Percentiles rank a stretch among this genome's conserved stretches.
Evolutionary conservation across 2,329 filamentous ascomycete species (phyloP).

Genomic region (Colletotrichum cordylinicola): DNA sequence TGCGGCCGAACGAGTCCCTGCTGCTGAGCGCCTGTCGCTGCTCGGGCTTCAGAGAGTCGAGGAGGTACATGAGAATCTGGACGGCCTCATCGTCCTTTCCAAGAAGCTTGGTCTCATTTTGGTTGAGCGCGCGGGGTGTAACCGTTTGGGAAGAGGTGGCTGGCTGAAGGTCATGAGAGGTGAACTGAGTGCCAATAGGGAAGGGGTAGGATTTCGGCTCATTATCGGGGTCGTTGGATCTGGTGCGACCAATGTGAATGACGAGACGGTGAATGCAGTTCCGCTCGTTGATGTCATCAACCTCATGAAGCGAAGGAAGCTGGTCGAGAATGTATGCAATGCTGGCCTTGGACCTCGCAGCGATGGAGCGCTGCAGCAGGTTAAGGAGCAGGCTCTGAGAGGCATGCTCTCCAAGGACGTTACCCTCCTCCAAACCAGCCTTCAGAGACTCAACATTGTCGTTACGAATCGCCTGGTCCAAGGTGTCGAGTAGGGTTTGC

Average conservation of each 20-base stretch:
- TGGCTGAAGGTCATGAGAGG: slow-evolving; percentile 79
- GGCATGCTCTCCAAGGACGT: slow-evolving; percentile 54
- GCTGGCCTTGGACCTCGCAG: slow-evolving; percentile 70
- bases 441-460: slow-evolving; percentile 67
- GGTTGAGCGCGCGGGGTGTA: slow-evolving; percentile 65
- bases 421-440: slow-evolving; percentile 63
- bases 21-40: slow-evolving; percentile 73
- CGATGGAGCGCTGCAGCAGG: slow-evolving; percentile 79
- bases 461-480: slow-evolving; percentile 74
- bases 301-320: slow-evolving; percentile 78
- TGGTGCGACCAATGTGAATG: slow-evolving; percentile 87
- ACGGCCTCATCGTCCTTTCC: slow-evolving; percentile 77
- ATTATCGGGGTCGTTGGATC: slow-evolving; percentile 51
- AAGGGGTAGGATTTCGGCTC: slow-evolving; percentile 56
- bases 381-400: slow-evolving; percentile 78
- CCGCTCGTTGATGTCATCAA: slow-evolving; percentile 90
- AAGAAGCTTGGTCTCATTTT: slow-evolving; percentile 71
- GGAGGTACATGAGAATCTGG: slow-evolving; percentile 64
- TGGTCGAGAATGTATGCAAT: slow-evolving; percentile 74
- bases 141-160: slow-evolving; percentile 68
- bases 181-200: slow-evolving; percentile 58
- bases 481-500: slow-evolving; percentile 68
- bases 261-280: slow-evolving; percentile 94
- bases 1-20: slow-evolving; percentile 79
- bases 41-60: slow-evolving; percentile 71